phyloP scores from a whole-genome alignment of 169 alveolate genomes.

The Babesia microti region DNA sequence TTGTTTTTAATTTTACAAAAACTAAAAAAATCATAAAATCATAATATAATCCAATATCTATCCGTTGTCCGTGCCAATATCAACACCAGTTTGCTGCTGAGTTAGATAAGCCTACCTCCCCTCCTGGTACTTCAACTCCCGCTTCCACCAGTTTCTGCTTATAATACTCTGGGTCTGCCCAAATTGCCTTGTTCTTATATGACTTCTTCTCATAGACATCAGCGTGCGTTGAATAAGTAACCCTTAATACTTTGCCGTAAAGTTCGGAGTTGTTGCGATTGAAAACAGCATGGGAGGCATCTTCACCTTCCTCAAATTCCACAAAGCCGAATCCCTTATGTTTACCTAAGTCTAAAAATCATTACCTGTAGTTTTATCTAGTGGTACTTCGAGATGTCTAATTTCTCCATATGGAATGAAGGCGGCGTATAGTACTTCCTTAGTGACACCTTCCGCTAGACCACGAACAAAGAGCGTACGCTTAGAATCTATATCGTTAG shows the following conservation, averaged over 20 bases:
- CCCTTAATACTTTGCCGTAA: constrained; percentile 55
- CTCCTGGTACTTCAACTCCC: constrained; percentile 25
- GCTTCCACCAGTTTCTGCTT: constrained; percentile 3
- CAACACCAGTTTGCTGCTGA: not conserved
- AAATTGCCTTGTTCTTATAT: constrained; percentile 26
- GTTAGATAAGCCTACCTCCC: constrained; percentile 3
- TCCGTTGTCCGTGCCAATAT: not conserved
- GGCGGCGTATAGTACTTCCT: constrained; percentile 58
- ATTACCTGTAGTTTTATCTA: constrained; percentile 56
- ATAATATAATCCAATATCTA: not conserved
- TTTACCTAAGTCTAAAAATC: constrained; percentile 27
- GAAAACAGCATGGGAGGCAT: constrained; percentile 62
- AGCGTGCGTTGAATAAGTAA: constrained; percentile 48
- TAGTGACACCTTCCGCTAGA: constrained; percentile 57
- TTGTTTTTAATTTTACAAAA: too few species aligned
- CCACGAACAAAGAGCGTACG: constrained; percentile 63
- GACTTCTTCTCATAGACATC: constrained; percentile 14
- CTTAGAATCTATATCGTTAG: constrained; percentile 14
- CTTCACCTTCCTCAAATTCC: constrained; percentile 62
- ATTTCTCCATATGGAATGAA: constrained; percentile 66
- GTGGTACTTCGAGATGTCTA: constrained; percentile 56
- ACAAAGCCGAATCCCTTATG: constrained; percentile 58
- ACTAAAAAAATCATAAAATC: not conserved
- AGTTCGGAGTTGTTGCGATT: constrained; percentile 59
- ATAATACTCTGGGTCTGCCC: not conserved